Evolutionary conservation across 148 eudicot genomes (phyloP).

Genomic region (Diospyros lotus): DNA sequence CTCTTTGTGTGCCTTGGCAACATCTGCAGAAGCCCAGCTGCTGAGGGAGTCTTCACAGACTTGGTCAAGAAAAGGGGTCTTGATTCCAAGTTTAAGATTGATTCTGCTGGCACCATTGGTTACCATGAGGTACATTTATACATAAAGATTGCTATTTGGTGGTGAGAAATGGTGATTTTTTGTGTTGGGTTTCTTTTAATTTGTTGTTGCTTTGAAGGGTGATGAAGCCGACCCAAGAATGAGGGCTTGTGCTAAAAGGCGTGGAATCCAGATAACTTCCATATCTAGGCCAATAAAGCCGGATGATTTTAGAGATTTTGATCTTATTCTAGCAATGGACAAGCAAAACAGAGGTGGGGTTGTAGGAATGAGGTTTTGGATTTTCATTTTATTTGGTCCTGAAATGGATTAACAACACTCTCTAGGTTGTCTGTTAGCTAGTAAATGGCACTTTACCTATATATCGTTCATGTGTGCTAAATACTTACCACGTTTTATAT

Average conservation of each 20-base stretch:
- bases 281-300: constrained; percentile 79
- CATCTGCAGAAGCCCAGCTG: constrained; percentile 94
- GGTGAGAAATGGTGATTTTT: neutral
- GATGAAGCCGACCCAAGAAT: constrained; percentile 88
- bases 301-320: constrained; percentile 80
- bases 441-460: neutral
- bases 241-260: constrained; percentile 84
- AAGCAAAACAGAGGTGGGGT: constrained; percentile 67
- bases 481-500: no score
- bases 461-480: no score
- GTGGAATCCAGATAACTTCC: constrained; percentile 87
- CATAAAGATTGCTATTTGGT: neutral
- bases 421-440: neutral
- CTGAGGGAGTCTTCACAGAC: constrained; percentile 80
- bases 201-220: constrained; percentile 51
- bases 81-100: constrained; percentile 60
- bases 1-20: constrained; percentile 92
- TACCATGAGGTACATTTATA: constrained; percentile 51
- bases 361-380: neutral
- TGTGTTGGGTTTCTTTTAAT: constrained; percentile 9
- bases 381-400: neutral
- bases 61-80: constrained; percentile 61
- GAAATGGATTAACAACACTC: neutral
- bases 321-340: constrained; percentile 99
- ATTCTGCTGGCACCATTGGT: constrained; percentile 93